These are phyloP conservation scores for Vitis rupestris DNA, from an alignment of 164 flowering plant species.

Conservation along the genomic window DNA sequence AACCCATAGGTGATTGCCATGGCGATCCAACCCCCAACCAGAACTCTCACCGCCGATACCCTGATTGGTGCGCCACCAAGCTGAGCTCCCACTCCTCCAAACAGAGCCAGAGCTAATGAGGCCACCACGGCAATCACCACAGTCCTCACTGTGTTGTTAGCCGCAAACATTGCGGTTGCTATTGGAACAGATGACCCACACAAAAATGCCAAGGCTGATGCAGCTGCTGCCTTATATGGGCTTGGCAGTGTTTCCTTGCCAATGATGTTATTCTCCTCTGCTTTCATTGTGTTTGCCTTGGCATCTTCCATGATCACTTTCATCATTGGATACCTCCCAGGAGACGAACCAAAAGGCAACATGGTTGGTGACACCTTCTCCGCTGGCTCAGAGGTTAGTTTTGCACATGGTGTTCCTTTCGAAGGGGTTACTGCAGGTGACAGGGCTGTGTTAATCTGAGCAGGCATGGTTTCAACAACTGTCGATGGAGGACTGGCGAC, in stretches of 20 bases:
- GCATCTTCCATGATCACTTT: constrained; percentile 4
- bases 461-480: not conserved
- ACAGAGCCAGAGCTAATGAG: constrained; percentile 38
- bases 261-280: not conserved
- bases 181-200: constrained; percentile 49
- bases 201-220: constrained; percentile 50
- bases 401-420: too few species aligned
- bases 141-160: constrained; percentile 16
- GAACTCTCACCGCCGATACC: constrained; percentile 40
- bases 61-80: constrained; percentile 46
- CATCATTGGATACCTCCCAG: not conserved
- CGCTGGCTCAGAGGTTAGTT: too few species aligned
- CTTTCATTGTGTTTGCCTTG: not conserved
- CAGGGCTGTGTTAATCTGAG: not conserved
- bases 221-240: constrained; percentile 50
- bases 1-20: constrained; percentile 54
- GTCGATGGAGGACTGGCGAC: not conserved
- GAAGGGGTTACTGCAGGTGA: not conserved
- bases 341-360: not conserved
- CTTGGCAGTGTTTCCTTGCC: constrained; percentile 26
- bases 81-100: constrained; percentile 49
- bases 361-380: not conserved
- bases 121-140: constrained; percentile 29
- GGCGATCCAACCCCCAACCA: constrained; percentile 61
- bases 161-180: constrained; percentile 24